Percentiles rank a stretch among this genome's conserved stretches.
Evolutionary conservation across 768 basidiomycete genomes (phyloP).

Genomic region (Lentinula guzmanii): DNA sequence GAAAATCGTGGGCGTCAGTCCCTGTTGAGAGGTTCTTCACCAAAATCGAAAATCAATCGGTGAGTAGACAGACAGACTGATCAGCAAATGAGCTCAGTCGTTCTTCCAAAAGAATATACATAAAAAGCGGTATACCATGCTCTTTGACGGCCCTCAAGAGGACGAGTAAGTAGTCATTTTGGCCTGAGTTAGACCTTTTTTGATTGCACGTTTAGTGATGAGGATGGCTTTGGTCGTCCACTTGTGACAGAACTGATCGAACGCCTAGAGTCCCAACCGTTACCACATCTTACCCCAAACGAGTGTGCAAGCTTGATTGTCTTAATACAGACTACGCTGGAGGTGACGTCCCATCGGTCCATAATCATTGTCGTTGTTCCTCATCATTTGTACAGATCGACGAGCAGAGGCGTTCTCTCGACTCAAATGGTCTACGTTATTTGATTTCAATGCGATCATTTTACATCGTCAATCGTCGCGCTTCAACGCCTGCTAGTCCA

Average conservation of each 20-base stretch:
- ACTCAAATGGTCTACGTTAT: conserved; percentile 90
- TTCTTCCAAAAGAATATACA: conserved; percentile 8
- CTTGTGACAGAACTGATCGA: conserved; percentile 59
- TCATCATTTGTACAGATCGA: conserved; percentile 53
- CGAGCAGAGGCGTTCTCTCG: conserved; percentile 84
- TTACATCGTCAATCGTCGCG: conserved; percentile 73
- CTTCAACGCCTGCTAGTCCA: conserved; percentile 42
- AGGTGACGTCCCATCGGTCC: conserved; percentile 42
- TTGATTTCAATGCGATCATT: conserved; percentile 90
- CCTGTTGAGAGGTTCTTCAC: conserved; percentile 53
- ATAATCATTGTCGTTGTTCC: not conserved
- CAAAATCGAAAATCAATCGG: conserved; percentile 29
- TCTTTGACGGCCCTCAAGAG: conserved; percentile 46
- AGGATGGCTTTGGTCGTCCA: conserved; percentile 55
- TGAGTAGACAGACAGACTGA: conserved; percentile 3
- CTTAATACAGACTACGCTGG: conserved; percentile 80
- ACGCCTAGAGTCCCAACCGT: conserved; percentile 52
- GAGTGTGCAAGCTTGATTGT: conserved; percentile 83
- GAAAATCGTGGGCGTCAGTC: conserved; percentile 39
- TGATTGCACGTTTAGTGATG: conserved; percentile 27
- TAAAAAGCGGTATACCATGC: conserved; percentile 38
- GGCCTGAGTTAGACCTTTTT: not conserved
- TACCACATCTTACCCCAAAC: conserved; percentile 68
- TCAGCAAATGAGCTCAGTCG: not conserved
- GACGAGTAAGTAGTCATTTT: conserved; percentile 36